These are phyloP conservation scores for Takashimella koratensis DNA, from an alignment of 1,284 basidiomycete genomes.

Conservation along the genomic window DNA sequence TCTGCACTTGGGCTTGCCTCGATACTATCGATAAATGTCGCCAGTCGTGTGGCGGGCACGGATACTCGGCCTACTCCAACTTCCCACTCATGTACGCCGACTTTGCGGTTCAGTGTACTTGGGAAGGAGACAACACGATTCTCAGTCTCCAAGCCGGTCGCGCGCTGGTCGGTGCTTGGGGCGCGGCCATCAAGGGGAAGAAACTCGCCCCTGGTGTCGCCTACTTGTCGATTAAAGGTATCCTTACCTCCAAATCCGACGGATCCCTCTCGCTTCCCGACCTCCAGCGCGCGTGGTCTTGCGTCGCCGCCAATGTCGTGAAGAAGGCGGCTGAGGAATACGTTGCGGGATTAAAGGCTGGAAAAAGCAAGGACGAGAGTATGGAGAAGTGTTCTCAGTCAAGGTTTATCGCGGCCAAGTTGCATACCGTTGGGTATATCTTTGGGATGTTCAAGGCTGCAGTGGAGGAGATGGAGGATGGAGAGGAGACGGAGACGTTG, in stretches of 20 bases:
- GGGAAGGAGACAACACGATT: conserved; percentile 59
- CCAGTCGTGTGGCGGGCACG: conserved; percentile 57
- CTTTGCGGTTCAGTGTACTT: conserved; percentile 56
- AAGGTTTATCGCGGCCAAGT: conserved; percentile 56
- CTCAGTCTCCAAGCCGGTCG: conserved; percentile 56
- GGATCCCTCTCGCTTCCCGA: conserved; percentile 51
- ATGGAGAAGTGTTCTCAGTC: conserved; percentile 56
- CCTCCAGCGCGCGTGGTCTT: conserved; percentile 53
- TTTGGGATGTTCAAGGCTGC: conserved; percentile 49
- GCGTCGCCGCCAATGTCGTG: conserved; percentile 55
- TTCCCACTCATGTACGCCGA: conserved; percentile 56
- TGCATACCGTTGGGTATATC: conserved; percentile 47
- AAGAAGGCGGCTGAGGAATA: conserved; percentile 56
- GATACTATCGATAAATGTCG: conserved; percentile 58
- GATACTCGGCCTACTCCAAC: conserved; percentile 57
- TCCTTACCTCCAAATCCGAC: conserved; percentile 50
- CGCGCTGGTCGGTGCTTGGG: conserved; percentile 53
- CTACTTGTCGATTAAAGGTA: conserved; percentile 51
- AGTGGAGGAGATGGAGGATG: conserved; percentile 20
- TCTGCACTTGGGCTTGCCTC: conserved; percentile 58
- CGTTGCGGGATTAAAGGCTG: conserved; percentile 46
- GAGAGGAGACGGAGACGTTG: conserved; percentile 35
- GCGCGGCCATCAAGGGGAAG: conserved; percentile 52
- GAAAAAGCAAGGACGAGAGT: conserved; percentile 53
- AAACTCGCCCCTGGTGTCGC: conserved; percentile 51